Base-by-base conservation (phyloP, 352 stramenopile species). In the Peronospora destructor region DNA sequence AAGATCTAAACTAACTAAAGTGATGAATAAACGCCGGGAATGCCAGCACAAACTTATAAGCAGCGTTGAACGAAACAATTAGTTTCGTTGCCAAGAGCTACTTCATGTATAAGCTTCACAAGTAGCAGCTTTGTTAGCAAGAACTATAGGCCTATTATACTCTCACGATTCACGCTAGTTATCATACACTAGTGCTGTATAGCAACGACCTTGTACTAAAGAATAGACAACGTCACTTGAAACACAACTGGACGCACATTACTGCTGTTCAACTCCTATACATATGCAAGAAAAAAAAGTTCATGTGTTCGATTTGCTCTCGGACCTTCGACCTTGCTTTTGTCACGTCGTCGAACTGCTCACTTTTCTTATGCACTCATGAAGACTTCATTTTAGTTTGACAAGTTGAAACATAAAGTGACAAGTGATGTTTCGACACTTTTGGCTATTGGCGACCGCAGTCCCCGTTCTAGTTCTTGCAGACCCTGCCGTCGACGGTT, bases 221-320 rank as follows among this genome's bases (percentile, higher is more conserved):
- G 26, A 30, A 30, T 7, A 9, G 8, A 35, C 10, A 14, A 35
- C 33, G 28, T 38, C 33, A 23, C 14, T 6, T 25, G 8, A 45
- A 38, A 59, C 44, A 59, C 52, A 54, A 53, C 48, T 42, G 36
- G 30, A 59, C 45, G 38, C 13, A 23, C 5, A 60, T 60, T 60
- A 60, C 52, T 60, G 39, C 44, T 14, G n/a, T 49, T 56, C 38
- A 55, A 61, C 35, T 41, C 49, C 42, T 55, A 45, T 47, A 56
- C 19, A 21, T 17, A 38, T 47, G 53, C 38, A 45, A 4, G 50
- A 64, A 30, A 7, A 41, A 13, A 55, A 28, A 48, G 48, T 63
- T 49, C 41, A 62, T 62, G 28, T 59, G 43, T 55, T 58, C 19
- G 48, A 53, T 53, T 19, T 53, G 46, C 21, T 53, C 36, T 45